Evolutionary conservation across 805 yeast genomes (phyloP), one percentile per base, ranked within the genome.

Genomic region (Candida loeiensis): DNA sequence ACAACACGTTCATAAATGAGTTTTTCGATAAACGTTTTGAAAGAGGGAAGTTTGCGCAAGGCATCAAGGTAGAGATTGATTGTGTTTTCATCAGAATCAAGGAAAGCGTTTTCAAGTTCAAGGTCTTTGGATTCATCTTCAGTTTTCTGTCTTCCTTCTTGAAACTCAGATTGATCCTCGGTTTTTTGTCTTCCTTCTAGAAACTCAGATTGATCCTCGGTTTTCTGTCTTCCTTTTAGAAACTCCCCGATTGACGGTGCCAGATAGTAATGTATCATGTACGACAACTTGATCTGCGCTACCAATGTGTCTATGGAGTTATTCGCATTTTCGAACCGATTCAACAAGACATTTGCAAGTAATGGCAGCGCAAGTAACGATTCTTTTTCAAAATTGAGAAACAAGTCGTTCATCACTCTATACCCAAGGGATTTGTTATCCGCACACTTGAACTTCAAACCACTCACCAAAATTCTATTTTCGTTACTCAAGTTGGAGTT

Each of bases 261-360:
- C 50, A 56, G 70, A 47, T 66, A 68, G 45, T 63, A 69, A 43
- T 64, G 61, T 16, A 63, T 63, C 70, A 67, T 64, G 45, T 63
- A 60, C 31, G 62, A 45, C 29, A 69, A 43, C 39, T 64, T 64
- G 30, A 69, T 52, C 43, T 65, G 68, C 3, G 68, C 54, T 12
- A 66, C 56, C 35, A 69, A 52, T 24, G 59, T 50, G 44, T 69
- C 73, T 35, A 69, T 64, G 9, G 73, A 68, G 43, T 66, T 67
- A 47, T 66, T 67, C 25, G 69, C 53, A 44, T 61, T 57, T 34
- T 60, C 58, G 39, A 67, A 68, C 27, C 74, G 46, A 28, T 52
- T 52, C 28, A 63, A 47, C 11, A 69, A 50, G 8, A 66, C 58
- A 7, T 61, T 44, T 25, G 59, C 46, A 27, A 56, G 43, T 18